Conservation (phyloP, 257 asterid genomes). For the Voacanga thouarsii region DNA sequence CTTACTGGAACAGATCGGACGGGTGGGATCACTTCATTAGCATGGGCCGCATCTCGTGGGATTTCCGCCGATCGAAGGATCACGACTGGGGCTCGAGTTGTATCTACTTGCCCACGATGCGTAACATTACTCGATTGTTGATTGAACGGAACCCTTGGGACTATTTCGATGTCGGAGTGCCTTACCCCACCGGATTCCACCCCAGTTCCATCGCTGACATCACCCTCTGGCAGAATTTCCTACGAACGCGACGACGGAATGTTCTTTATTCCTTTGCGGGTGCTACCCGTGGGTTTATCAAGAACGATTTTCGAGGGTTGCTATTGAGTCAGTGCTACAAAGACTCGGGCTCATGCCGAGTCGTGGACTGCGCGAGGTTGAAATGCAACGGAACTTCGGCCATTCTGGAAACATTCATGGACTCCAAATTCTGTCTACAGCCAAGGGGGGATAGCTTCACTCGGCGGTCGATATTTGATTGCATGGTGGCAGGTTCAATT, state of each 20-base stretch:
- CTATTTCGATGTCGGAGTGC: conserved; percentile 68
- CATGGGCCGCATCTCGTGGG: conserved; percentile 77
- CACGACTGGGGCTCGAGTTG: conserved; percentile 74
- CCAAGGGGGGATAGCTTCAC: conserved; percentile 88
- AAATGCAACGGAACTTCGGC: conserved; percentile 69
- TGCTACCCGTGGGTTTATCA: conserved; percentile 53
- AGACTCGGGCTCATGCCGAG: conserved; percentile 54
- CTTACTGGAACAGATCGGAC: conserved; percentile 34
- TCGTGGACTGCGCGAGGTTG: conserved; percentile 61
- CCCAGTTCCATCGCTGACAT: conserved; percentile 46
- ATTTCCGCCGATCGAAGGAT: conserved; percentile 59
- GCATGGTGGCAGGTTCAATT: conserved; percentile 90
- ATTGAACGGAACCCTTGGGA: conserved; percentile 79
- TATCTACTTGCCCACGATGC: conserved; percentile 50
- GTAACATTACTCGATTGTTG: conserved; percentile 60
- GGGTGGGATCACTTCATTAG: conserved; percentile 78
- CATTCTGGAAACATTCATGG: conserved; percentile 57
- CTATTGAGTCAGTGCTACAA: conserved; percentile 50
- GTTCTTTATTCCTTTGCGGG: conserved; percentile 68
- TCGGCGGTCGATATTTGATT: conserved; percentile 74
- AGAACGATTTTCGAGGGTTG: conserved; percentile 58
- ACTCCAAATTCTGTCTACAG: conserved; percentile 77
- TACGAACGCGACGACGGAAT: conserved; percentile 34
- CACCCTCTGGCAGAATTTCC: conserved; percentile 56
- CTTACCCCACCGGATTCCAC: conserved; percentile 88